A percentile compares a stretch with the other conserved stretches of the same genome.
Conservation (phyloP, 1,139 yeast genomes). For the Saccharomyces hybrid region DNA sequence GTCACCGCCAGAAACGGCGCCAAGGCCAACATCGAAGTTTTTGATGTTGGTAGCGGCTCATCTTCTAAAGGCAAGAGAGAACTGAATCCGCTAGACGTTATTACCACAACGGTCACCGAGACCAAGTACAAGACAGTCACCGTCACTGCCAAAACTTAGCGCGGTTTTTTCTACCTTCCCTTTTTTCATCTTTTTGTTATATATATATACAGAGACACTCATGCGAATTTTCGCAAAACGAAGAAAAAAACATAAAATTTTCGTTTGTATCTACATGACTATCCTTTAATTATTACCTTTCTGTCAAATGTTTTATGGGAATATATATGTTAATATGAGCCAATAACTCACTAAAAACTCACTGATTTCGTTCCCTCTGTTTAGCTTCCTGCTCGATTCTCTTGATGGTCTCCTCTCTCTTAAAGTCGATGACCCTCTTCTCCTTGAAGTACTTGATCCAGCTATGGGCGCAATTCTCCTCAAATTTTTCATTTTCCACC, state of each 20-base stretch:
- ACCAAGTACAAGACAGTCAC: conserved; percentile 15
- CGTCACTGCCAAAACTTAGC: neutral
- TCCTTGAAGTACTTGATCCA: conserved; percentile 68
- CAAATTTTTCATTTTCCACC: conserved; percentile 39
- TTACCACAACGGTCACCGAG: conserved; percentile 6
- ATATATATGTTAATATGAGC: neutral
- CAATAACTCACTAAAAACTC: neutral
- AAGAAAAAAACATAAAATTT: neutral
- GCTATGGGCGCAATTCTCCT: conserved; percentile 50
- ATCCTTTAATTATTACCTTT: conserved; percentile 1
- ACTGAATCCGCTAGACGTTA: neutral
- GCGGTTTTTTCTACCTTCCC: neutral
- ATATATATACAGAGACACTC: neutral
- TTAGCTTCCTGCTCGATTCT: conserved; percentile 43
- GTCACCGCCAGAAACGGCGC: conserved; percentile 64
- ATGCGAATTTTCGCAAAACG: neutral
- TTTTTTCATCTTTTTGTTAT: neutral
- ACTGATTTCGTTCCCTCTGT: neutral
- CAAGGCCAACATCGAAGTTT: conserved; percentile 66
- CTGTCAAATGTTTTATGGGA: neutral
- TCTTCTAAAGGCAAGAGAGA: neutral
- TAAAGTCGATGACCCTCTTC: conserved; percentile 51
- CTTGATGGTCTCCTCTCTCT: conserved; percentile 44
- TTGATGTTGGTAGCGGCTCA: conserved; percentile 30
- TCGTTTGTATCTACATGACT: neutral